Evolutionary conservation across 108 stramenopile species (phyloP).

Genomic region (Mayamaea pseudoterrestris): DNA sequence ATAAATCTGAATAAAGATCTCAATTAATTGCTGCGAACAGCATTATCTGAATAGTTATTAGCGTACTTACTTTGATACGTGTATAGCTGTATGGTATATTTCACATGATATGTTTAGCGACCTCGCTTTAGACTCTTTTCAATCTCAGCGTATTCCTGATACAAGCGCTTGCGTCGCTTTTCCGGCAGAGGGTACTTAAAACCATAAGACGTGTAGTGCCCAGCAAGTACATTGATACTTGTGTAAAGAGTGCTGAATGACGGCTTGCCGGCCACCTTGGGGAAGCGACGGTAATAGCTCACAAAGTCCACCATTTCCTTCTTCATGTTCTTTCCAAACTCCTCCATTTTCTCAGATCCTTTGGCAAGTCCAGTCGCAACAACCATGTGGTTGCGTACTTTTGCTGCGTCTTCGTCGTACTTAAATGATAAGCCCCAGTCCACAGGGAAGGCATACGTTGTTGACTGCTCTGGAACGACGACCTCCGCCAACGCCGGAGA

Average conservation of each 20-base stretch:
- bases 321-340: constrained; percentile 87
- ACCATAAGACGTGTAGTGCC: constrained; percentile 94
- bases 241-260: constrained; percentile 92
- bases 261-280: constrained; percentile 88
- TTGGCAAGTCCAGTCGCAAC: constrained; percentile 77
- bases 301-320: constrained; percentile 98
- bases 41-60: too few relatives aligned
- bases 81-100: too few relatives aligned
- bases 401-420: constrained; percentile 85
- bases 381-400: constrained; percentile 88
- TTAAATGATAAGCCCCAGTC: constrained; percentile 85
- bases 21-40: too few relatives aligned
- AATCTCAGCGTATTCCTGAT: constrained; percentile 93
- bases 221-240: constrained; percentile 90
- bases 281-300: constrained; percentile 81
- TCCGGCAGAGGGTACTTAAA: constrained; percentile 97
- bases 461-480: constrained; percentile 63
- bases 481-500: constrained; percentile 53
- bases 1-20: too few relatives aligned
- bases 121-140: constrained; percentile 79
- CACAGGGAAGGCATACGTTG: constrained; percentile 55
- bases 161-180: constrained; percentile 95
- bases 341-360: constrained; percentile 83
- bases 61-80: too few relatives aligned
- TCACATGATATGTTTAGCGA: constrained; percentile 31